Conservation (phyloP, 257 asterid genomes). For the Datura wrightii region DNA sequence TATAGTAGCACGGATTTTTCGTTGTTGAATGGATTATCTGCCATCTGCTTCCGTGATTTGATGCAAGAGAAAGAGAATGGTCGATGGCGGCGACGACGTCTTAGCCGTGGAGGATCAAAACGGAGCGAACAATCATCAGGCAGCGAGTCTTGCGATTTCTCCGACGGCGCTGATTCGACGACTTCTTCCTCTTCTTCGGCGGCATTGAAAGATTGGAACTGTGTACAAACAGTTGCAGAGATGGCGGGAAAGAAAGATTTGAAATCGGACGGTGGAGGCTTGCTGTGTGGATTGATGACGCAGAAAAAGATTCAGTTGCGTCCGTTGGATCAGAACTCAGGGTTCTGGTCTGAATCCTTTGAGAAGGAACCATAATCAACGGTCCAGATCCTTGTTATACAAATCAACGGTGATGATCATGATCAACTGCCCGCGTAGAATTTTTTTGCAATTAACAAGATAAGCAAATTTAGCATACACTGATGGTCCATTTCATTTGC, state of each 20-base stretch:
- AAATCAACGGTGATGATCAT: neutral
- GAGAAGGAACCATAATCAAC: conserved; percentile 49
- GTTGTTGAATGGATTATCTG: conserved; percentile 57
- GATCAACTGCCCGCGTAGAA: neutral
- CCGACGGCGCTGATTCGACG: conserved; percentile 74
- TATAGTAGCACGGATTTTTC: conserved; percentile 58
- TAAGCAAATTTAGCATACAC: neutral
- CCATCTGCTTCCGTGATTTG: conserved; percentile 70
- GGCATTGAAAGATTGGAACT: conserved; percentile 72
- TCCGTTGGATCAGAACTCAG: conserved; percentile 66
- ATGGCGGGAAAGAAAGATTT: conserved; percentile 61
- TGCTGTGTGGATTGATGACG: conserved; percentile 71
- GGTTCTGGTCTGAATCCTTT: conserved; percentile 52
- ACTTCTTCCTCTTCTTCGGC: conserved; percentile 67
- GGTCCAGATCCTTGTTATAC: conserved; percentile 34
- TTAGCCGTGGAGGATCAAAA: conserved; percentile 68
- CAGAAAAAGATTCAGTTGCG: conserved; percentile 65
- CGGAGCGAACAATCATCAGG: conserved; percentile 67
- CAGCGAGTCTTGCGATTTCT: conserved; percentile 67
- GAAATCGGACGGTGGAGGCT: conserved; percentile 57
- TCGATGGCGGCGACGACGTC: conserved; percentile 49
- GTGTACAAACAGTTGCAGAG: conserved; percentile 49
- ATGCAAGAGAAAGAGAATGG: conserved; percentile 52
- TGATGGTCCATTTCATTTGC: neutral
- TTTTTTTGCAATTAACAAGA: neutral